These are phyloP conservation scores for Sutorius australiensis DNA, from an alignment of 768 basidiomycete species.

Conservation along the genomic window DNA sequence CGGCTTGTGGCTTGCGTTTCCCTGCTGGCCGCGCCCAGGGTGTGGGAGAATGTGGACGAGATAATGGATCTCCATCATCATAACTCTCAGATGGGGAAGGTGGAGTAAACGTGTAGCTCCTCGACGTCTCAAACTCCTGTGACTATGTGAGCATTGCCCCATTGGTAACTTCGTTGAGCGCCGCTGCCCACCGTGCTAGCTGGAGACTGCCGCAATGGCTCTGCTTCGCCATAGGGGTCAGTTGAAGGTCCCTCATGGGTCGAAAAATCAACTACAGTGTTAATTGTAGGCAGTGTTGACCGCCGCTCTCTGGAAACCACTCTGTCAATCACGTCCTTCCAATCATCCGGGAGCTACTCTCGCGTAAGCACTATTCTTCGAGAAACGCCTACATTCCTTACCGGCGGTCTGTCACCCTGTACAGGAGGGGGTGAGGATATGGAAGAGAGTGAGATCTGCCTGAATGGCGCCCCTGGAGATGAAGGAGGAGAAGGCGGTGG, in stretches of 20 bases:
- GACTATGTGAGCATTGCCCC: conserved; percentile 27
- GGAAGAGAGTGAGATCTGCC: conserved; percentile 29
- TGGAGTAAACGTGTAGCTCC: conserved; percentile 29
- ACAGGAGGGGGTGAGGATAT: conserved; percentile 19
- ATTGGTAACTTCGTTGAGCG: conserved; percentile 25
- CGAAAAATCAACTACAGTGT: conserved; percentile 31
- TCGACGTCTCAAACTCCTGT: conserved; percentile 32
- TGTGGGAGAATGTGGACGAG: conserved; percentile 35
- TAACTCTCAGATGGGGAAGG: conserved; percentile 35
- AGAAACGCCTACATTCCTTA: conserved; percentile 15
- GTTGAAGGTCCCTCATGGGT: conserved; percentile 22
- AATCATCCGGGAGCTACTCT: conserved; percentile 33
- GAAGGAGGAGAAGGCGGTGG: conserved; percentile 44
- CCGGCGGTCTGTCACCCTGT: conserved; percentile 29
- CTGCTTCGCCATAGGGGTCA: conserved; percentile 24
- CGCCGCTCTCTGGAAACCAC: conserved; percentile 31
- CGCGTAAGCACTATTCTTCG: conserved; percentile 4
- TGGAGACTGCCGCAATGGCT: conserved; percentile 32
- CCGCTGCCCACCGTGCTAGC: conserved; percentile 32
- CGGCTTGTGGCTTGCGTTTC: conserved; percentile 27
- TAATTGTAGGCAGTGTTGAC: conserved; percentile 31
- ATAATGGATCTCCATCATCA: conserved; percentile 32
- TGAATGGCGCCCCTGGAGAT: conserved; percentile 33
- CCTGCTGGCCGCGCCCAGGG: conserved; percentile 27
- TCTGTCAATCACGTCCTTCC: conserved; percentile 34